Base-by-base conservation (phyloP, 2,329 filamentous ascomycete genomes). In the Sclerotinia borealis region DNA sequence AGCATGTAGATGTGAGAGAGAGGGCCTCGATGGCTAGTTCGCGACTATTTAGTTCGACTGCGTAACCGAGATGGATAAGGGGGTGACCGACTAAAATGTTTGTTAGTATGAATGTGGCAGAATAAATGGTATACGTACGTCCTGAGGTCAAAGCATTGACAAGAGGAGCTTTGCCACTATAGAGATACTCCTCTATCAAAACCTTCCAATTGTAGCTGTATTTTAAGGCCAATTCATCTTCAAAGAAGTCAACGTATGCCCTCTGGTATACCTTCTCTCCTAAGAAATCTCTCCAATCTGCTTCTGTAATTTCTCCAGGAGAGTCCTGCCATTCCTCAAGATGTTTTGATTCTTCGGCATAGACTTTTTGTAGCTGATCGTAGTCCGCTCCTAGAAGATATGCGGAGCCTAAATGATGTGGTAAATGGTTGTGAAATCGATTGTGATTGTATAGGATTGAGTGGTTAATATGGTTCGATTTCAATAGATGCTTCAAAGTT, bases 1-100 rank as follows among this genome's bases (percentile, higher is more conserved):
- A 84, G 69, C 84, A 79, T 1, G 79, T 77, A 10, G 83, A 79
- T 0, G 87, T 80, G 66, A 96, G 80, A 0, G 85, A 86, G 0
- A 99, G 81, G 0, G 92, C 90, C 79, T 99, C 95, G 77, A 96
- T 95, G 54, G 88, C 93, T 25, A 98, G 75, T 68, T 96, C 93
- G 64, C 88, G 89, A 69, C 85, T 95, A 66, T 90, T 85, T 70
- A 98, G 81, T 78, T 99, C 93, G 73, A 89, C 93, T 11, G 92
- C 95, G 74, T 96, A 97, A n/a, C 87, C 93, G 2, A 99, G 82
- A 72, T 98, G 95, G 64, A 98, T 95, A n/a, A 98, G 80, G 1
- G 93, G 91, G 71, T 97, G 91, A 22, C 89, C 93, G 65, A 96
- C 90, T 93, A 34, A 11, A 19, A 9, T 4, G 15, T 1, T 19